These are phyloP conservation scores for Saccharomyces hybrid DNA, from an alignment of 1,139 yeast species.

Conservation along the genomic window DNA sequence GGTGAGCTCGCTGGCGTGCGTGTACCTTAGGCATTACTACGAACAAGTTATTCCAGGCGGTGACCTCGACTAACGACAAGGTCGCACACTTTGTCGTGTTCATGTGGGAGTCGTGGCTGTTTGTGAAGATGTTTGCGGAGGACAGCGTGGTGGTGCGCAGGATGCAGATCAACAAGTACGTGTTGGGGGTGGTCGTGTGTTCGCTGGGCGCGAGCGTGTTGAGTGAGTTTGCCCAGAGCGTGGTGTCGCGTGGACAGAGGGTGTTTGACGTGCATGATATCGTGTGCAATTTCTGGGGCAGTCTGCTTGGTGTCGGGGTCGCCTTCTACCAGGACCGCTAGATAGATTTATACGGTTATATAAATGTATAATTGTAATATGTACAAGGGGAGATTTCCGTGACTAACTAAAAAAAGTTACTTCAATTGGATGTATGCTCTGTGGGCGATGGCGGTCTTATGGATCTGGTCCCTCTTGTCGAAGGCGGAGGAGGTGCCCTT, in stretches of 20 bases:
- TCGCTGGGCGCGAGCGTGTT: constrained; percentile 41
- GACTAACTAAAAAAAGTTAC: constrained; percentile 21
- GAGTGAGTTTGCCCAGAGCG: constrained; percentile 45
- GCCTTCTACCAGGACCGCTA: constrained; percentile 9
- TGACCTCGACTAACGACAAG: constrained; percentile 46
- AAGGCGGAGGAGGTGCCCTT: constrained; percentile 77
- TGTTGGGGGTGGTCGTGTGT: constrained; percentile 38
- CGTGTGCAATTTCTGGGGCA: constrained; percentile 36
- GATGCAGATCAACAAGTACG: constrained; percentile 30
- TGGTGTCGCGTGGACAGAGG: constrained; percentile 38
- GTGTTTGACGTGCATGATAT: constrained; percentile 47
- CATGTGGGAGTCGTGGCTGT: constrained; percentile 41
- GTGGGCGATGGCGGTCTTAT: constrained; percentile 74
- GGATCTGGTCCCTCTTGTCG: constrained; percentile 77
- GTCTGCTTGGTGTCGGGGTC: constrained; percentile 20
- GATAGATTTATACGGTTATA: constrained; percentile 1
- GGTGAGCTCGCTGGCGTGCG: constrained; percentile 14
- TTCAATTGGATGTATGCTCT: constrained; percentile 60
- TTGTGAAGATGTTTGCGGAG: constrained; percentile 33
- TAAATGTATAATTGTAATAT: constrained; percentile 4
- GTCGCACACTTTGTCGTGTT: constrained; percentile 44
- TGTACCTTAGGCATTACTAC: constrained; percentile 32
- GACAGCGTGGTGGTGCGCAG: constrained; percentile 2
- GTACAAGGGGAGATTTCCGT: constrained; percentile 1
- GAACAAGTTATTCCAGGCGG: constrained; percentile 40